A percentile compares a stretch with the other conserved stretches of the same genome.
phyloP scores from a whole-genome alignment of 495 filamentous ascomycete genomes.

The Xylaria scruposa region DNA sequence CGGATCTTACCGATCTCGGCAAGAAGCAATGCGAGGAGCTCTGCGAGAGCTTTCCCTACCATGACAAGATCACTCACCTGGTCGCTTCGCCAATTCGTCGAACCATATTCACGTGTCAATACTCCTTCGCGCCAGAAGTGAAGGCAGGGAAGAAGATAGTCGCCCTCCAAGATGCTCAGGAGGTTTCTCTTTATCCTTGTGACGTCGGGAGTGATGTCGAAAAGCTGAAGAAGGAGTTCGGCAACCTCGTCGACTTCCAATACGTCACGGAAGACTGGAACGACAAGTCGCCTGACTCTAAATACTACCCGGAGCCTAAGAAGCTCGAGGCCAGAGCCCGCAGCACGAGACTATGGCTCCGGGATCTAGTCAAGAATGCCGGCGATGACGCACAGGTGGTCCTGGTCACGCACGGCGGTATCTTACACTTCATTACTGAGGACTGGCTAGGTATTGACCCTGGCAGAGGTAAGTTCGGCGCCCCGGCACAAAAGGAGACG shows the following conservation, averaged over 20 bases:
- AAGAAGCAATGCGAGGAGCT: constrained; percentile 75
- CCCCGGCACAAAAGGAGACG: neutral
- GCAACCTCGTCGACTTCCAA: constrained; percentile 64
- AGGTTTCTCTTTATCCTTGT: constrained; percentile 77
- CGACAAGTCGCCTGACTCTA: constrained; percentile 61
- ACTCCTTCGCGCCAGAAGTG: constrained; percentile 63
- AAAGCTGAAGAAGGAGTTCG: constrained; percentile 65
- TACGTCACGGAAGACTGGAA: constrained; percentile 72
- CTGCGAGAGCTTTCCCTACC: constrained; percentile 65
- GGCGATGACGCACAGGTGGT: constrained; percentile 63
- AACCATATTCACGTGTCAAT: constrained; percentile 80
- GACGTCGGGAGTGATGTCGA: constrained; percentile 71
- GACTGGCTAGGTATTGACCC: constrained; percentile 73
- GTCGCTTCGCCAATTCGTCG: constrained; percentile 84
- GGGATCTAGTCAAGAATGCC: constrained; percentile 60
- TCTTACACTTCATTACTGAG: constrained; percentile 74
- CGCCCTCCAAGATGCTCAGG: constrained; percentile 81
- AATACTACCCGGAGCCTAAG: constrained; percentile 62
- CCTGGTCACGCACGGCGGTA: constrained; percentile 61
- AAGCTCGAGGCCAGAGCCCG: constrained; percentile 69
- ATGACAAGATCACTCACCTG: constrained; percentile 70
- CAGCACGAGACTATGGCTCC: constrained; percentile 71
- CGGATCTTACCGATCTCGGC: constrained; percentile 78
- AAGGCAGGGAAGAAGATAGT: constrained; percentile 57
- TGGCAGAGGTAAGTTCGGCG: constrained; percentile 54